Evolutionary conservation across 306 rosid species (phyloP), one percentile per base, ranked within the genome.

Genomic region (Inga oerstediana): DNA sequence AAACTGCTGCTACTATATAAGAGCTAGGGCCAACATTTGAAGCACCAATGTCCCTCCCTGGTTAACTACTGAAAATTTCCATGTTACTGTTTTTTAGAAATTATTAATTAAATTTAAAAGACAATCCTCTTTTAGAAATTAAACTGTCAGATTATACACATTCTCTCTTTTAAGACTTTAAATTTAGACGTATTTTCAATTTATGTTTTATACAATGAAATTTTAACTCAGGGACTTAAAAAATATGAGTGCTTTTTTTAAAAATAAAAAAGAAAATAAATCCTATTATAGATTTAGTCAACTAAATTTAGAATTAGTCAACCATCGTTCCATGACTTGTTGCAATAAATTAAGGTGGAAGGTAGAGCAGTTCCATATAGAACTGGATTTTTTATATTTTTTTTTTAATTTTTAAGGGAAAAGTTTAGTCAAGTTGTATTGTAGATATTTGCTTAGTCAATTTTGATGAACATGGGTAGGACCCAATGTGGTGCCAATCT

Each of bases 391-490:
- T n/a, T n/a, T n/a, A n/a, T n/a, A n/a, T n/a, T n/a, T n/a, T n/a
- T n/a, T n/a, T n/a, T n/a, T n/a, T n/a, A n/a, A n/a, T n/a, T n/a
- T n/a, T 58, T n/a, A 22, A 9, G 32, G 32, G 30, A 22, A 59
- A 22, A 22, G 66, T 59, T 59, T 22, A 3, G 34, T 14, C 14
- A 59, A 20, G 34, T 10, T 59, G 32, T 59, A 4, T 22, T 30
- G 1, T 24, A 24, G 35, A 35, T 66, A 16, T 32, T 78, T 72
- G 69, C 62, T 27, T 11, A 17, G 61, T 76, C 65, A 56, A 82
- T 27, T 76, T 82, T 69, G 68, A 15, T 52, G 54, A 71, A 72
- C 82, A 59, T 68, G 70, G 14, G 44, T 51, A 35, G 76, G 82
- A 17, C 73, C 56, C 70, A 54, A 16, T 24, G 17, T 49, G 56